Percentiles rank a stretch among this genome's conserved stretches.
Conservation (phyloP, 148 eudicot genomes). For the Chenopodium suecicum region DNA sequence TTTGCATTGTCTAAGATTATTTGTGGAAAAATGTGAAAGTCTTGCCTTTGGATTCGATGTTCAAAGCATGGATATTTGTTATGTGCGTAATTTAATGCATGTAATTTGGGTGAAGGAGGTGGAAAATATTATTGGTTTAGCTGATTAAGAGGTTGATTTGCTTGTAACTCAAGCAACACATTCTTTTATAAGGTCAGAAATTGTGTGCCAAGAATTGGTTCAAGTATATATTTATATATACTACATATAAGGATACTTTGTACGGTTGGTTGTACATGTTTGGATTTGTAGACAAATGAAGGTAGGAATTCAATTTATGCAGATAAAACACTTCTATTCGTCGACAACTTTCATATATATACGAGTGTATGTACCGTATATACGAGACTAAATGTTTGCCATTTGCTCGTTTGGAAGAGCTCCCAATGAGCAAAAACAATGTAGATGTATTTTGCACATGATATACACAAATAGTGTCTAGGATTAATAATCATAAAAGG, state of each 20-base stretch:
- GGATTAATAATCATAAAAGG: too few species aligned
- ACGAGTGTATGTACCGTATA: background rate
- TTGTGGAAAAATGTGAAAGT: constrained; percentile 14
- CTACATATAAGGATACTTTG: background rate
- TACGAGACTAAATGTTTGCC: background rate
- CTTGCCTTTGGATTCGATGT: constrained; percentile 26
- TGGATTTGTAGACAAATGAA: background rate
- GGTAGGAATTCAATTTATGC: background rate
- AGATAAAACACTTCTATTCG: background rate
- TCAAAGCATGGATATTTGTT: constrained; percentile 32
- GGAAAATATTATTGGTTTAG: constrained; percentile 9
- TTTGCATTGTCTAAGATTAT: background rate
- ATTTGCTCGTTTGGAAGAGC: background rate
- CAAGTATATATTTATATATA: background rate
- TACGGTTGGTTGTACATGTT: background rate
- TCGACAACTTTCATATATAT: background rate
- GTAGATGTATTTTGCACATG: too few species aligned
- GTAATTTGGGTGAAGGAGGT: constrained; percentile 2
- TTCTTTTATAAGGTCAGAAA: constrained; percentile 23
- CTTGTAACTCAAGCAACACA: constrained; percentile 36
- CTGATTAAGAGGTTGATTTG: constrained; percentile 24
- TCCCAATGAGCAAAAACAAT: too few species aligned
- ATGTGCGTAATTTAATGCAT: constrained; percentile 16
- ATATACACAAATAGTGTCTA: too few species aligned
- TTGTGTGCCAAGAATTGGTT: background rate